Evolutionary conservation across 805 yeast species (phyloP), one percentile per base, ranked within the genome.

Genomic region (Yarrowia sp.): DNA sequence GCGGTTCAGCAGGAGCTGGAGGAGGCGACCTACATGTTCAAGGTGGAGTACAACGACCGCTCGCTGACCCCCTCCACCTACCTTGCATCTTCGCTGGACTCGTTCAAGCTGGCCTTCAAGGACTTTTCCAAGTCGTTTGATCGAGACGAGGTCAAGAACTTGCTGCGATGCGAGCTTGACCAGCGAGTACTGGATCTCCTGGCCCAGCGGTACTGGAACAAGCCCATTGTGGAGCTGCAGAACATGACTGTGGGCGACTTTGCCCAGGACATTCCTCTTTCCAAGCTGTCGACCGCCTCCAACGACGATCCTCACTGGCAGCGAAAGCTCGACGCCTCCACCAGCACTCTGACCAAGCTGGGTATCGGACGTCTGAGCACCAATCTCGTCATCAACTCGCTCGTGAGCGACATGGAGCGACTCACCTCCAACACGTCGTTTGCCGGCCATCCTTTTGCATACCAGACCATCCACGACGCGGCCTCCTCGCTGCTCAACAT

Each of bases 41-140:
- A 95, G 76, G 99, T 95, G 30, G 98, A 95, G 77, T 95, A 92
- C 78, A 95, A 95, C 75, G 99, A 95, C 77, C 85, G 98, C 66
- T 91, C 89, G 42, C 82, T 95, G 70, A 95, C 99, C 0, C 97
- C 98, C 15, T 95, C 92, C 74, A 91, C 96, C 69, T 95, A 95
- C 75, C 82, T 95, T 72, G 97, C 98, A 24, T 94, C 91, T 74
- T 91, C 95, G 68, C 86, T 95, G 40, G 99, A 95, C 77, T 80
- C 90, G 61, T 82, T 96, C 74, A 95, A 95, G 76, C 82, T 90
- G 46, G 88, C 92, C 0, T 87, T 94, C 69, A 94, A 95, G 76
- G 97, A 94, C 70, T 84, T 96, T 72, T 88, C 93, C 72, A 88
- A 87, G 70, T 84, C 85, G 68, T 92, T 94, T 74, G 92, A 96